These are phyloP conservation scores for Viola odorata DNA, from an alignment of 345 rosid species.

Conservation along the genomic window DNA sequence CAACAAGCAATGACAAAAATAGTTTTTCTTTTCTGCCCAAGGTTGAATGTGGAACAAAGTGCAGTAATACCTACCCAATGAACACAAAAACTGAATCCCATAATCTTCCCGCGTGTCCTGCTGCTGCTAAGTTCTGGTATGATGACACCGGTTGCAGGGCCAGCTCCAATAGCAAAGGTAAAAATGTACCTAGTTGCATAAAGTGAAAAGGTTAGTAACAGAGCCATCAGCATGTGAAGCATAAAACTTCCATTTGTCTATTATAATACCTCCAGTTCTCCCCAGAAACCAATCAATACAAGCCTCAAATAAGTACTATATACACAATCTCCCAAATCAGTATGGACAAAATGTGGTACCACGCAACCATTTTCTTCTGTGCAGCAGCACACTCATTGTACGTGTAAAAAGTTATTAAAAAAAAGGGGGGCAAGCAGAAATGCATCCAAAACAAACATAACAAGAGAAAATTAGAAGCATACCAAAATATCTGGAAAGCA, in stretches of 20 bases:
- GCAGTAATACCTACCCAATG: constrained; percentile 54
- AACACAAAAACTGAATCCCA: constrained; percentile 67
- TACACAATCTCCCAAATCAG: no score
- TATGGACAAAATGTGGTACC: no score
- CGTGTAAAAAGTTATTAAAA: no score
- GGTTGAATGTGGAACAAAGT: neutral
- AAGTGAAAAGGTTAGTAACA: neutral
- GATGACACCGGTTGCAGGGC: constrained; percentile 70
- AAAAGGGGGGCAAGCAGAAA: no score
- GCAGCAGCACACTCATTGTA: no score
- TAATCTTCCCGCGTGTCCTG: constrained; percentile 65
- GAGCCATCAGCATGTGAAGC: neutral
- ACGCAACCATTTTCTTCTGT: no score
- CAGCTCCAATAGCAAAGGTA: constrained; percentile 67
- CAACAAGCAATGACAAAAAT: constrained; percentile 3
- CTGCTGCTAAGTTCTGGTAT: constrained; percentile 72
- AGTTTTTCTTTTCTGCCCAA: neutral
- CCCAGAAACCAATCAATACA: neutral
- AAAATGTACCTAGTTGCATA: constrained; percentile 50
- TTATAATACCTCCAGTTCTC: neutral
- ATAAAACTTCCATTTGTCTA: neutral
- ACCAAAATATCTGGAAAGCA: no score
- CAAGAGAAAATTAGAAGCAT: no score
- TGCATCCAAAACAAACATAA: no score
- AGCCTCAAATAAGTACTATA: neutral